A percentile compares a stretch with the other conserved stretches of the same genome.
Conservation (phyloP, 2,329 filamentous ascomycete species). For the Hypoxylon sp. region DNA sequence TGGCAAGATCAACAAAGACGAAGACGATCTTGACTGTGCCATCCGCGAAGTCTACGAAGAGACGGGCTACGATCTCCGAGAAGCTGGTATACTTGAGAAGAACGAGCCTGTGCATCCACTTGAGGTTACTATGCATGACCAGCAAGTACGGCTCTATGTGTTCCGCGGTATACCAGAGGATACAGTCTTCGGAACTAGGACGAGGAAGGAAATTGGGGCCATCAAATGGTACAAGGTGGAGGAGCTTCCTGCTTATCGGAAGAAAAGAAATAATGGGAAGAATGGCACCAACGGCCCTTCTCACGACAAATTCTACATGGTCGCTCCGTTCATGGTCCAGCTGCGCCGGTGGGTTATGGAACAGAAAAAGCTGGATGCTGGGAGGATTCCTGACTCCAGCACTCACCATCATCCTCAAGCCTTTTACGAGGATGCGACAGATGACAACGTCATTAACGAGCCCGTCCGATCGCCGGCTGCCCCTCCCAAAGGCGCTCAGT, state of each 20-base stretch:
- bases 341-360: constrained; percentile 91
- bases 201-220: constrained; percentile 96
- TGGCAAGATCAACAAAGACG: constrained; percentile 98
- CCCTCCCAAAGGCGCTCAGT: constrained; percentile 37
- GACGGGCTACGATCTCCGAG: constrained; percentile 84
- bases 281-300: constrained; percentile 63
- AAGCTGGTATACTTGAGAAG: constrained; percentile 77
- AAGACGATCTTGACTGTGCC: constrained; percentile 92
- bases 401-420: constrained; percentile 55
- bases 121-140: constrained; percentile 87
- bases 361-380: constrained; percentile 77
- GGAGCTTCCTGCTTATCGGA: constrained; percentile 83
- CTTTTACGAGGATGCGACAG: constrained; percentile 65
- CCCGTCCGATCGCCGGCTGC: constrained; percentile 44
- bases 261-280: constrained; percentile 67
- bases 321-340: constrained; percentile 86
- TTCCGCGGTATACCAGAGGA: constrained; percentile 89
- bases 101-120: constrained; percentile 81
- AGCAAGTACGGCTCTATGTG: constrained; percentile 91
- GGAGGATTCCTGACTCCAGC: constrained; percentile 50
- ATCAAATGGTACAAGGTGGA: constrained; percentile 94
- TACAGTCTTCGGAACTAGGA: constrained; percentile 86
- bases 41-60: constrained; percentile 96
- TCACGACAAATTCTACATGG: constrained; percentile 96
- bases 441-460: constrained; percentile 66